Base-by-base conservation (phyloP, 1,139 yeast genomes). In the Zygosaccharomyces sapae region DNA sequence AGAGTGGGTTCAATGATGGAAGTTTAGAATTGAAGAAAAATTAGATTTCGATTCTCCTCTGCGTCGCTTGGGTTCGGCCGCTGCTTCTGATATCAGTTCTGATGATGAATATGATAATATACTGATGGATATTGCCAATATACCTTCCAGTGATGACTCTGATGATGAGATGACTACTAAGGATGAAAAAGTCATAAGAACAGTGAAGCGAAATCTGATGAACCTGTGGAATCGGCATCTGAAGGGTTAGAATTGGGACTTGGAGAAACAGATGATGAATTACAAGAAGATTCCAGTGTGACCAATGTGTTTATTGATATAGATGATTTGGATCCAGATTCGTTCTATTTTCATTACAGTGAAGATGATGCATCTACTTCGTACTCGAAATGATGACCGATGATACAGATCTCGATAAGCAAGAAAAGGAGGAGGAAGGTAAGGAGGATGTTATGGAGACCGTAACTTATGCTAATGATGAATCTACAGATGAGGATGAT, bases 401-500 rank as follows among this genome's bases (percentile, higher is more conserved):
- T 9, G 53, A 44, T 30, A 45, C 53, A 13, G 50, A 47, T 19
- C 44, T 44, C 10, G 41, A 38, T 19, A 39, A 35, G 10, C 25
- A 33, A 8, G 43, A 43, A n/a, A 42, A 40, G 9, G 38, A 43
- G 8, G 49, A 53, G 8, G 52, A 53, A 13, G 44, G 51, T 38
- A 56, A 55, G 24, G 60, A 59, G 33, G 63, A 59, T 25, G 55
- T 52, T 22, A 49, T 53, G 5, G 66, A 62, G 20, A 55, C 60
- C 30, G 56, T 56, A 3, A 52, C 52, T 5, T 66, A 60, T 44
- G 62, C 65, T 34, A 73, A 71, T 54, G 95, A 92, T 39, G 96
- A 90, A 58, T 86, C 95, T 8, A 92, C 97, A 0, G 98, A 92
- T 66, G 95, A 87, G 52, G 97, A 92, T 62, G 76, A 79, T 25